Percentiles rank a stretch among this genome's conserved stretches.
Conservation (phyloP, 768 basidiomycete species). For the Cyathus striatus region DNA sequence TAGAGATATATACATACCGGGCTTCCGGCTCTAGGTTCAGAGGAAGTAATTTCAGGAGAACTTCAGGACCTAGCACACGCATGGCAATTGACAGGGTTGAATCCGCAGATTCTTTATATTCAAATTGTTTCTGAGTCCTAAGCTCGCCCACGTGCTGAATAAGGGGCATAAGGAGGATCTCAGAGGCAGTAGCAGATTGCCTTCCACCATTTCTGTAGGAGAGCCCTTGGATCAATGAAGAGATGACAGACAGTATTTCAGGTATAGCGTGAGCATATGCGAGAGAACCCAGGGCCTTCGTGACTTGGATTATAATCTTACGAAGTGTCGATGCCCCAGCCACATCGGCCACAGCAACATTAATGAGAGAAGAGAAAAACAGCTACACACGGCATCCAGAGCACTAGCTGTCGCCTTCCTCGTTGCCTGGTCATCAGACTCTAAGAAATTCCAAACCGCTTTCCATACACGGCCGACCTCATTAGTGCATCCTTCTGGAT, state of each 20-base stretch:
- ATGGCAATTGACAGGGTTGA: slow-evolving; percentile 74
- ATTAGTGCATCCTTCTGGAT: slow-evolving; percentile 42
- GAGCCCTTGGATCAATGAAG: slow-evolving; percentile 63
- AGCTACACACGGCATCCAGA: slow-evolving; percentile 59
- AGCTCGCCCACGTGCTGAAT: slow-evolving; percentile 71
- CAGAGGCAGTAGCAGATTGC: slow-evolving; percentile 52
- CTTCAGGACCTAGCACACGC: slow-evolving; percentile 80
- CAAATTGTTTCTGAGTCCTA: slow-evolving; percentile 76
- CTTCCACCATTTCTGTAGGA: slow-evolving; percentile 39
- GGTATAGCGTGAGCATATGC: slow-evolving; percentile 72
- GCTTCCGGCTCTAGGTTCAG: slow-evolving; percentile 81
- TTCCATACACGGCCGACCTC: slow-evolving; percentile 71
- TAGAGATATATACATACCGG: slow-evolving; percentile 42
- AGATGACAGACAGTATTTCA: slow-evolving; percentile 70
- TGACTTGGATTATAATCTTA: slow-evolving; percentile 57
- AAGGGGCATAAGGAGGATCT: slow-evolving; percentile 63
- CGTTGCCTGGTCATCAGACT: slow-evolving; percentile 55
- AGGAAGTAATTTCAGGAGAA: slow-evolving; percentile 69
- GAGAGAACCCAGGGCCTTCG: slow-evolving; percentile 68
- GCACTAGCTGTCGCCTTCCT: slow-evolving; percentile 63
- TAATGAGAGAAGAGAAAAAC: slow-evolving; percentile 64
- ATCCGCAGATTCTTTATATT: slow-evolving; percentile 87
- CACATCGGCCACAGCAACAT: slow-evolving; percentile 42
- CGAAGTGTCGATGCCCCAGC: slow-evolving; percentile 51
- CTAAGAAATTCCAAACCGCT: slow-evolving; percentile 71